phyloP scores from a whole-genome alignment of 1,139 yeast genomes.

The Kurtzmaniella natalensis region DNA sequence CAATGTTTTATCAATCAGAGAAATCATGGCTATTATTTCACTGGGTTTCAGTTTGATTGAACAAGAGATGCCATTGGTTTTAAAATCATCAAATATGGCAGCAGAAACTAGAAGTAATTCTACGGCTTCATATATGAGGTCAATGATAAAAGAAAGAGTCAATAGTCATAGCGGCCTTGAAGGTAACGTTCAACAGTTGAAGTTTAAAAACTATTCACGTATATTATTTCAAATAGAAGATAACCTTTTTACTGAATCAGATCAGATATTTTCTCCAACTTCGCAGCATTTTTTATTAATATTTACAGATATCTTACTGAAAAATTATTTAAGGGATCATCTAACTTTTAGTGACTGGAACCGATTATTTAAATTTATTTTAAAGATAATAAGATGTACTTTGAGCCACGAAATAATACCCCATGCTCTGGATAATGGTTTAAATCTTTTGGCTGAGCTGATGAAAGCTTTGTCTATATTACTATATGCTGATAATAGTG shows the following conservation, averaged over 20 bases:
- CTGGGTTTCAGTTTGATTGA: slow-evolving; percentile 35
- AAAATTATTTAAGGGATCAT: slow-evolving; percentile 37
- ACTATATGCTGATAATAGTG: slow-evolving; percentile 21
- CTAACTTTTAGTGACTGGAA: slow-evolving; percentile 29
- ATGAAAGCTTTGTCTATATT: slow-evolving; percentile 20
- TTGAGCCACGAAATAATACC: background rate
- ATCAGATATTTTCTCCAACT: slow-evolving; percentile 27
- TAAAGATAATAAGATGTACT: slow-evolving; percentile 12
- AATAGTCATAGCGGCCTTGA: too few species aligned
- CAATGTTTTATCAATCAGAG: slow-evolving; percentile 1
- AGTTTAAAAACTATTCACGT: slow-evolving; percentile 27
- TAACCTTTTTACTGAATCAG: slow-evolving; percentile 14
- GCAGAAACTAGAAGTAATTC: background rate
- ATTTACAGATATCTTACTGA: slow-evolving; percentile 22
- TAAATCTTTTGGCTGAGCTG: slow-evolving; percentile 23
- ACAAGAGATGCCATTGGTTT: slow-evolving; percentile 34
- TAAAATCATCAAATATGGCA: slow-evolving; percentile 20
- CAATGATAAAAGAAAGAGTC: slow-evolving; percentile 23
- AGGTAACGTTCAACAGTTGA: slow-evolving; percentile 17
- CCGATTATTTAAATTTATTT: slow-evolving; percentile 21
- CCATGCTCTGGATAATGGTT: background rate
- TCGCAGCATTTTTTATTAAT: slow-evolving; percentile 30
- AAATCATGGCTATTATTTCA: background rate
- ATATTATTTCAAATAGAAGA: slow-evolving; percentile 21
- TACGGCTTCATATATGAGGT: slow-evolving; percentile 11